Evolutionary conservation across 208 protist genomes (phyloP), one percentile per base, ranked within the genome.

Genomic region (Trypanosomatidae sp.): DNA sequence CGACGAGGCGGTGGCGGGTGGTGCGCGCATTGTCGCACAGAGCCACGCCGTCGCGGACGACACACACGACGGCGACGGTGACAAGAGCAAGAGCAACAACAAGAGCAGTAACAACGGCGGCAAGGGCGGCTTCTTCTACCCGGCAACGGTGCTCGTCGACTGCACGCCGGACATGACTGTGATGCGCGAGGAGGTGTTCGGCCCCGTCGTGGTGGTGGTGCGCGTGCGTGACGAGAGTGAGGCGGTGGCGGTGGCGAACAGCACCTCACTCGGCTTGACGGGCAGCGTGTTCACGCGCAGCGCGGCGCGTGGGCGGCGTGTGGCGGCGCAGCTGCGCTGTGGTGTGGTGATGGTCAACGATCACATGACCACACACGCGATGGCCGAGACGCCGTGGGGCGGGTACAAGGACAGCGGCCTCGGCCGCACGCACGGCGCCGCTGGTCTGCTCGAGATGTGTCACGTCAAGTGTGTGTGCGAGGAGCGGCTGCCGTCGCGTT

Each of bases 171-270:
- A 78, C 18, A 96, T 96, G 88, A 43, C 44, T 5, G 70, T 97
- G 6, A 73, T 89, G 46, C 37, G 64, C 33, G 86, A 97, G 35
- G 92, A 97, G 50, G 71, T 66, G n/a, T 97, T 97, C 58, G 92
- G 92, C 25, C 92, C 92, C 32, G 57, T 97, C 15, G 51, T 95
- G 7, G 49, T 64, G 0, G 61, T 97, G 3, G 43, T 95, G 6
- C 51, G 61, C 6, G 93, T 86, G 53, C 43, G 65, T 6, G 61
- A 44, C 10, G 87, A 95, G 52, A 68, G 78, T 11, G 81, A 96
- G 46, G 76, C 66, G 1, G 63, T 96, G 22, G 24, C 23, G 20
- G 45, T 88, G 30, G 81, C 81, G 0, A 96, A 94, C 65, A 39
- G 57, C 43, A 82, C 62, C 43, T 45, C 26, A 11, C 63, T 88